Percentiles rank a stretch among this genome's conserved stretches.
These are phyloP conservation scores for Cladophialophora immunda DNA, from an alignment of 2,329 filamentous ascomycete genomes.

Conservation along the genomic window DNA sequence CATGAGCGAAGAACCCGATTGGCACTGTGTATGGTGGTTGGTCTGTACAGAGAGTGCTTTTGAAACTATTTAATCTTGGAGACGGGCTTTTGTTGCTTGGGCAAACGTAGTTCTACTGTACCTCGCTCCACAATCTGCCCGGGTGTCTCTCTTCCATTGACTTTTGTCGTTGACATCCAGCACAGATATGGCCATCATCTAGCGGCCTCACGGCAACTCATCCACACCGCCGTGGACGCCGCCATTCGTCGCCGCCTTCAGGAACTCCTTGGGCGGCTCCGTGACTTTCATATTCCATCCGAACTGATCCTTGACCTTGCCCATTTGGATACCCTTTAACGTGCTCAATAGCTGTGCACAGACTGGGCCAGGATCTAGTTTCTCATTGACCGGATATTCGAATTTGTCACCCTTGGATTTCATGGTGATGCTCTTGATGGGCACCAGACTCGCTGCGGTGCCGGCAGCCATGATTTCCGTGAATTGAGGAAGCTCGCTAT, in stretches of 20 bases:
- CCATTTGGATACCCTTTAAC: slow-evolving; percentile 85
- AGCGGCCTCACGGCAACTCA: slow-evolving; percentile 28
- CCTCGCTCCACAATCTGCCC: not conserved
- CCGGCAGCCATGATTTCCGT: slow-evolving; percentile 89
- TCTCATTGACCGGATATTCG: slow-evolving; percentile 57
- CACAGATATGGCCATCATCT: not conserved
- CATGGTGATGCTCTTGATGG: slow-evolving; percentile 88
- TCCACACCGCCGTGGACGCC: slow-evolving; percentile 34
- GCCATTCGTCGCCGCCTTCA: slow-evolving; percentile 20
- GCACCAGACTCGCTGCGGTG: slow-evolving; percentile 89
- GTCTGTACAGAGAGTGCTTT: slow-evolving; percentile 10
- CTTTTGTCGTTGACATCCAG: not conserved
- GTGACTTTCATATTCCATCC: slow-evolving; percentile 69
- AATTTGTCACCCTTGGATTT: slow-evolving; percentile 65
- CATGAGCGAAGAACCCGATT: not conserved
- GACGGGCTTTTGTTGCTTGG: slow-evolving; percentile 15
- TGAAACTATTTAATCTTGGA: not conserved
- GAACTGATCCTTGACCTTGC: slow-evolving; percentile 78
- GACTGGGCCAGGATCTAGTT: slow-evolving; percentile 73
- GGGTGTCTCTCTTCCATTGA: not conserved
- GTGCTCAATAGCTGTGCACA: slow-evolving; percentile 76
- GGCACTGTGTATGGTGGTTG: not conserved
- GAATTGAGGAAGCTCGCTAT: slow-evolving; percentile 70
- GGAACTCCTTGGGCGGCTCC: slow-evolving; percentile 38
- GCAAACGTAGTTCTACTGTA: slow-evolving; percentile 11